phyloP scores from a whole-genome alignment of 2,329 filamentous ascomycete genomes.

The Aspergillus sojae region DNA sequence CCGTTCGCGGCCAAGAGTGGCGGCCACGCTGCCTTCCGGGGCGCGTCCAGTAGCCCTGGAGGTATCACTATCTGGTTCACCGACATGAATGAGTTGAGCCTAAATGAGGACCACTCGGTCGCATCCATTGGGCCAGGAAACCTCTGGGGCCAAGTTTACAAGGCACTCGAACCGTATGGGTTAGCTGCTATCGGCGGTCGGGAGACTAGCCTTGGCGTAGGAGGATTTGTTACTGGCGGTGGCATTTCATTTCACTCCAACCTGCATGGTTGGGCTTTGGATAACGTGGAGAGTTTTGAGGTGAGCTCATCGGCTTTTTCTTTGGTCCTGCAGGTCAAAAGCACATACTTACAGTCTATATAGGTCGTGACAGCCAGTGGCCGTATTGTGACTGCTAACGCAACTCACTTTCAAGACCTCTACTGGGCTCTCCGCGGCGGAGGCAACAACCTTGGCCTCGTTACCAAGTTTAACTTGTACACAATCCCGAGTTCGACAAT shows the following conservation, averaged over 20 bases:
- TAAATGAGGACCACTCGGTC: slow-evolving; percentile 31
- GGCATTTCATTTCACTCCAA: slow-evolving; percentile 39
- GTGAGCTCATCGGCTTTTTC: slow-evolving; percentile 20
- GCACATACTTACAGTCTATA: not conserved
- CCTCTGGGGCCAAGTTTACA: slow-evolving; percentile 39
- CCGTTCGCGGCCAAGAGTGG: slow-evolving; percentile 60
- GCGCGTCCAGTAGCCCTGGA: slow-evolving; percentile 54
- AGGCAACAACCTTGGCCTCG: slow-evolving; percentile 41
- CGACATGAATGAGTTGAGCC: slow-evolving; percentile 30
- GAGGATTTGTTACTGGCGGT: slow-evolving; percentile 27
- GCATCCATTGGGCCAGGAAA: slow-evolving; percentile 38
- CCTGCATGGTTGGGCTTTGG: slow-evolving; percentile 38
- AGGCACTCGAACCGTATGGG: slow-evolving; percentile 31
- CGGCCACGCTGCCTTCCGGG: slow-evolving; percentile 60
- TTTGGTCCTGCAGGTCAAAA: not conserved
- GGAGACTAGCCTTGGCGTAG: slow-evolving; percentile 24
- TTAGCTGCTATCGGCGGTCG: slow-evolving; percentile 40
- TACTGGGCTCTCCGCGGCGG: slow-evolving; percentile 47
- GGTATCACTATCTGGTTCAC: slow-evolving; percentile 40
- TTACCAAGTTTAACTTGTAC: slow-evolving; percentile 44
- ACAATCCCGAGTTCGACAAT: slow-evolving; percentile 41
- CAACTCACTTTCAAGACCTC: slow-evolving; percentile 34
- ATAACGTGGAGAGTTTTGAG: slow-evolving; percentile 40
- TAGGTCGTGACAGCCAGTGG: slow-evolving; percentile 31
- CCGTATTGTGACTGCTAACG: slow-evolving; percentile 35